These are phyloP conservation scores for Aspergillus baeticus DNA, from an alignment of 495 filamentous ascomycete species.

Conservation along the genomic window DNA sequence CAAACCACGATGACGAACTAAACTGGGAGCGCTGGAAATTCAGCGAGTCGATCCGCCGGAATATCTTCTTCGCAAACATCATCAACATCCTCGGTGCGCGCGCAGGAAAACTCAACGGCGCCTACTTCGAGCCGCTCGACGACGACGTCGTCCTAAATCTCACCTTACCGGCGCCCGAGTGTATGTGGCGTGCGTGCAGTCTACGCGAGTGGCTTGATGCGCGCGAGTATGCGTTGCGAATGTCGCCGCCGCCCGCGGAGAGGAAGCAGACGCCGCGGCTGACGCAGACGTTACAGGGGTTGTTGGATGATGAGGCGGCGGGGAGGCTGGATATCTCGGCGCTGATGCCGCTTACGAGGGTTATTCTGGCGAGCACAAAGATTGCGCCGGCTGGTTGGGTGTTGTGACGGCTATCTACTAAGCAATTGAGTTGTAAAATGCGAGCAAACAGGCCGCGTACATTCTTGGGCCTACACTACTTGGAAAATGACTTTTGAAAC, in stretches of 20 bases:
- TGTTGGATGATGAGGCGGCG: constrained; percentile 4
- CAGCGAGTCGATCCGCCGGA: constrained; percentile 21
- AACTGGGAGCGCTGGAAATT: constrained; percentile 22
- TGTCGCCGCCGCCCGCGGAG: neutral
- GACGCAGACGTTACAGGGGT: constrained; percentile 13
- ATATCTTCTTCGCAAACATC: constrained; percentile 19
- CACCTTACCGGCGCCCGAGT: constrained; percentile 17
- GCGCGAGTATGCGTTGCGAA: constrained; percentile 10
- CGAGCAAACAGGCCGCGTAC: too few relatives aligned
- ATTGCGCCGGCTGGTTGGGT: neutral
- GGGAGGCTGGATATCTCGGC: constrained; percentile 4
- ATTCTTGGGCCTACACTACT: too few relatives aligned
- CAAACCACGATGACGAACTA: constrained; percentile 12
- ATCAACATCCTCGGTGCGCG: constrained; percentile 16
- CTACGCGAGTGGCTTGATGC: constrained; percentile 15
- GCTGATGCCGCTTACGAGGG: constrained; percentile 14
- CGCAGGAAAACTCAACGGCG: constrained; percentile 6
- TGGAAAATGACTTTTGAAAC: too few relatives aligned
- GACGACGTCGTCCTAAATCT: constrained; percentile 10
- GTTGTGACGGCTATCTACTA: too few relatives aligned
- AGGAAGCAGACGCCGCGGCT: neutral
- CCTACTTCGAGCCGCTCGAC: constrained; percentile 18
- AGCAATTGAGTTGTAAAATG: too few relatives aligned
- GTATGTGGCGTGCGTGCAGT: constrained; percentile 20
- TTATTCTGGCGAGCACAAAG: constrained; percentile 16